phyloP scores from a whole-genome alignment of 2,329 filamentous ascomycete genomes.

The Alternaria burnsii region DNA sequence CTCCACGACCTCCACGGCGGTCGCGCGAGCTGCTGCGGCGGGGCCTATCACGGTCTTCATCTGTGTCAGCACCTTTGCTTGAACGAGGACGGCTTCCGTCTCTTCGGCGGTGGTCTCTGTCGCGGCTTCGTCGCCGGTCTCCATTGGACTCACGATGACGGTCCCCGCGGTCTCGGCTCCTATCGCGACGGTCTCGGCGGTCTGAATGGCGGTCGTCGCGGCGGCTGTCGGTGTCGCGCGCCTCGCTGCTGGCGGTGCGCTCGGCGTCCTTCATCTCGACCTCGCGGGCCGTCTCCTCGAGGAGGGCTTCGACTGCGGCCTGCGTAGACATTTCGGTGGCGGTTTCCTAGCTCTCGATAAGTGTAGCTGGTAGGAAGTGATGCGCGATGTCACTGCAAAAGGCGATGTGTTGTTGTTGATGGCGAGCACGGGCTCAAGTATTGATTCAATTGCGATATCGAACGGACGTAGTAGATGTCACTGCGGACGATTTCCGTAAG shows the following conservation, averaged over 20 bases:
- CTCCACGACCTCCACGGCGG: conserved; percentile 33
- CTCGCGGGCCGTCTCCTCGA: conserved; percentile 66
- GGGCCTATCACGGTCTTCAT: conserved; percentile 50
- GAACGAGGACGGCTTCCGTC: conserved; percentile 44
- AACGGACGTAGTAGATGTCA: conserved; percentile 24
- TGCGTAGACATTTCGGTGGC: conserved; percentile 46
- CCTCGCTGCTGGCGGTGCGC: conserved; percentile 28
- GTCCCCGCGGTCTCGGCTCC: conserved; percentile 39
- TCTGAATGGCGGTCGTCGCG: conserved; percentile 39
- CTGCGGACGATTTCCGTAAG: conserved; percentile 17
- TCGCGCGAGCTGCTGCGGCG: conserved; percentile 40
- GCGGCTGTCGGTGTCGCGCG: conserved; percentile 42
- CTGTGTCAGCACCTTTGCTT: conserved; percentile 46
- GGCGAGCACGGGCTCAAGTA: conserved; percentile 33
- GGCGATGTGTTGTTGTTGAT: conserved; percentile 25
- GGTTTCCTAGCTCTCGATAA: conserved; percentile 38
- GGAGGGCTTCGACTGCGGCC: conserved; percentile 86
- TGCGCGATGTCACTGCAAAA: conserved; percentile 35
- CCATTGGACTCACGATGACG: conserved; percentile 44
- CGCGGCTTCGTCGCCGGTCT: conserved; percentile 44
- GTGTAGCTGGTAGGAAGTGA: conserved; percentile 29
- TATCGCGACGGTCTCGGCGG: conserved; percentile 39
- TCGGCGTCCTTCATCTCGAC: conserved; percentile 27
- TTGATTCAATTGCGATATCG: conserved; percentile 32
- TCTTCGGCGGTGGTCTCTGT: conserved; percentile 40